Percentiles rank a stretch among this genome's conserved stretches.
phyloP scores from a whole-genome alignment of 1,284 basidiomycete species.

The Paramarasmius palmivorus region DNA sequence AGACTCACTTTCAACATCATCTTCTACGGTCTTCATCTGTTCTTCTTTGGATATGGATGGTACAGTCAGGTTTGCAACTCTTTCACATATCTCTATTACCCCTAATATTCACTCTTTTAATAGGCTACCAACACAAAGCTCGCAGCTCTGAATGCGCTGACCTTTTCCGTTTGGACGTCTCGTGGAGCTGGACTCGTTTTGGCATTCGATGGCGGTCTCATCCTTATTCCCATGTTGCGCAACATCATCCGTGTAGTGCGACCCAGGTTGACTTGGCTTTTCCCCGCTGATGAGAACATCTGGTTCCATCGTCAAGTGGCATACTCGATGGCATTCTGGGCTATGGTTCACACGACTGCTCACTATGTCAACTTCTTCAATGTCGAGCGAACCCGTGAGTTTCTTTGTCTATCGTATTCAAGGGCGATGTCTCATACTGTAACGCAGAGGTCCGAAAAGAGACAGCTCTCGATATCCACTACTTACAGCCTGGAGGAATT shows the following conservation, averaged over 20 bases:
- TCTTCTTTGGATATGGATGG: conserved; percentile 80
- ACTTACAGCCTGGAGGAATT: conserved; percentile 81
- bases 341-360: conserved; percentile 84
- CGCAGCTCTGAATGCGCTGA: conserved; percentile 72
- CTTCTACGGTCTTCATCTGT: conserved; percentile 74
- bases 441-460: conserved; percentile 76
- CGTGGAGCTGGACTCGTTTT: conserved; percentile 86
- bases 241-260: conserved; percentile 81
- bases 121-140: conserved; percentile 65
- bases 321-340: conserved; percentile 87
- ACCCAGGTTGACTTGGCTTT: conserved; percentile 72
- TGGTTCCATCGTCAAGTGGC: conserved; percentile 93
- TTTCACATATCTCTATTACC: neutral
- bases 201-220: conserved; percentile 79
- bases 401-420: conserved; percentile 5
- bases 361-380: conserved; percentile 93
- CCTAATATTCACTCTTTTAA: conserved; percentile 5
- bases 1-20: conserved; percentile 73
- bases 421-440: conserved; percentile 5
- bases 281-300: conserved; percentile 89
- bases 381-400: conserved; percentile 75
- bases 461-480: conserved; percentile 79
- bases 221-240: conserved; percentile 83
- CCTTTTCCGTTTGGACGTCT: conserved; percentile 82
- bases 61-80: conserved; percentile 60